phyloP scores from a whole-genome alignment of 345 rosid species.

The Geranium brycei region DNA sequence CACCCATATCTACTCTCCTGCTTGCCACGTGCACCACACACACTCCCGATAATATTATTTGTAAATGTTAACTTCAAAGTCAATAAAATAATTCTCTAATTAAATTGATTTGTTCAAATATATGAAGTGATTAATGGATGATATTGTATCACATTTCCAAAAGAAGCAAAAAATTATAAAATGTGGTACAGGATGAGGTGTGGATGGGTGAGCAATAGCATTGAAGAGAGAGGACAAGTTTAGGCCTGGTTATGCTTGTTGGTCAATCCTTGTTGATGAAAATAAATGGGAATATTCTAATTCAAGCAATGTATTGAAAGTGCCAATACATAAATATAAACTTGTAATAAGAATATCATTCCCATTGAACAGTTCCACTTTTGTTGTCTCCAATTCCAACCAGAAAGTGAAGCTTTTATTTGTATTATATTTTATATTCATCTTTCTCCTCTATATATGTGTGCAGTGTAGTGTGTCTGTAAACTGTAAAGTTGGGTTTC shows the following conservation, averaged over 20 bases:
- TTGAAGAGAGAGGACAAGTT: slow-evolving; percentile 5
- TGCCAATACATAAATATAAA: slow-evolving; percentile 23
- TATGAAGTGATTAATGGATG: no score
- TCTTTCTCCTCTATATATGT: no score
- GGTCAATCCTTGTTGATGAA: slow-evolving; percentile 17
- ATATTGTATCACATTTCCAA: no score
- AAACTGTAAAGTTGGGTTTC: slow-evolving; percentile 5
- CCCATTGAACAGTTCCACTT: slow-evolving; percentile 27
- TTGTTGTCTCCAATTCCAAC: slow-evolving; percentile 35
- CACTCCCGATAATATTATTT: no score
- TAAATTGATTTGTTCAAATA: no score
- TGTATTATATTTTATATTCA: not conserved
- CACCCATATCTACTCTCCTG: no score
- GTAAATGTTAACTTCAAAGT: no score
- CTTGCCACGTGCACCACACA: no score
- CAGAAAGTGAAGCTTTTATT: slow-evolving; percentile 5
- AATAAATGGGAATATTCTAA: slow-evolving; percentile 22
- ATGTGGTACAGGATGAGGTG: not conserved
- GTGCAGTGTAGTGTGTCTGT: no score
- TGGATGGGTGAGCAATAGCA: slow-evolving; percentile 1
- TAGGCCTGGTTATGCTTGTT: slow-evolving; percentile 9
- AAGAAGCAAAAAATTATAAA: no score
- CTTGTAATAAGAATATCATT: slow-evolving; percentile 16
- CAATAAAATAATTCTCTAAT: no score
- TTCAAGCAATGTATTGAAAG: slow-evolving; percentile 5